Base-by-base conservation (phyloP, 345 rosid species). In the Acer saccharum region DNA sequence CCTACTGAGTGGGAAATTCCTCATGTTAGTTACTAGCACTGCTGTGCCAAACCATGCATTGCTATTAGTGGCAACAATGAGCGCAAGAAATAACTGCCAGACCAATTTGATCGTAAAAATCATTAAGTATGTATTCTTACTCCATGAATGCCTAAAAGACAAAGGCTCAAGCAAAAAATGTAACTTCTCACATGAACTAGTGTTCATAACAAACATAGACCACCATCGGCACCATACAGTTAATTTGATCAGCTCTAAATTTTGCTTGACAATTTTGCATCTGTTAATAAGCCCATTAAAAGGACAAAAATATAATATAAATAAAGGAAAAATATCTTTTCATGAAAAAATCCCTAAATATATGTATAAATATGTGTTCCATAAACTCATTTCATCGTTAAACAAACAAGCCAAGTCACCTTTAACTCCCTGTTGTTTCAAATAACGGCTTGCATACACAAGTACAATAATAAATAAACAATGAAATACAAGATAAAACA, bases 1-100 rank as follows among this genome's bases (percentile, higher is more conserved):
- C 73, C 97, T 85, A 71, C 89, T 89, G 35, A 90, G 84, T 46
- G 97, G 97, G 75, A 94, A 94, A 85, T 94, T 94, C 88, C 93
- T 89, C 98, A 94, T 94, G 82, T 94, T 94, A 60, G 98, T 94
- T 64, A 92, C 97, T 20, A 94, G 90, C 80, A 92, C 93, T 62
- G 96, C 93, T 16, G 97, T 94, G 75, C 92, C 89, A 82, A 85
- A 89, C 98, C 98, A 94, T 57, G 97, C 92, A 81, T 84, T 90
- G 81, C 98, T 89, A 75, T 94, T 91, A 65, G 97, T 80, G 12
- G 85, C 99, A 48, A 96, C 68, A 76, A 78, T 87, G 25, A 92
- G 91, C 32, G 97, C 98, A 50, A 91, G 65, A 85, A 91, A 96
- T 71, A 96, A 81, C 99, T 96, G 90, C 84, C 75, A 74, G 62